Conservation (phyloP, 306 rosid genomes). For the Luffa acutangula region DNA sequence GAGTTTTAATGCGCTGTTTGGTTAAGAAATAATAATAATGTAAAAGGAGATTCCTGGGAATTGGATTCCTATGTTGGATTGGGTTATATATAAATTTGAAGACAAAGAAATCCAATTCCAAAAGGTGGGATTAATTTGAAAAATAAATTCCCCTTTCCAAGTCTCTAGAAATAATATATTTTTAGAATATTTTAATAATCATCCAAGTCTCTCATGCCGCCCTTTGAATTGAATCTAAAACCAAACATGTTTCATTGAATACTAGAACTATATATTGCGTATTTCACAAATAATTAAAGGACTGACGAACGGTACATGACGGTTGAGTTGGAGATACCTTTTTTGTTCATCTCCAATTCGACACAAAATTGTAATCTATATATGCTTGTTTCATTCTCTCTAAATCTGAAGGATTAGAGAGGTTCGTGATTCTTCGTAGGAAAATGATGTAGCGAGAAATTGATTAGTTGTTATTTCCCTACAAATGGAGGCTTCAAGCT, state of each 20-base stretch:
- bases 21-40: neutral
- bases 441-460: neutral
- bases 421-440: neutral
- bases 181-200: neutral
- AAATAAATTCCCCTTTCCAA: neutral
- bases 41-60: neutral
- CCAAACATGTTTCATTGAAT: neutral
- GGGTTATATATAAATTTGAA: neutral
- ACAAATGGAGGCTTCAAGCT: too few species aligned
- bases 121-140: neutral
- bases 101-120: neutral
- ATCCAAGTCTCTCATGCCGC: neutral
- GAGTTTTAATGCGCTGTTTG: neutral
- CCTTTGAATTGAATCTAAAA: neutral
- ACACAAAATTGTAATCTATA: neutral
- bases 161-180: neutral
- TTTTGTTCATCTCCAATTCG: too few species aligned
- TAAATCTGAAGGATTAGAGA: neutral
- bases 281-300: neutral
- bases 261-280: neutral
- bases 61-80: slow-evolving; percentile 8
- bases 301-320: too few species aligned
- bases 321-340: too few species aligned
- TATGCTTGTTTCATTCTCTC: neutral
- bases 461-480: too few species aligned